These are phyloP conservation scores for Colletotrichum chrysophilum DNA, from an alignment of 2,329 filamentous ascomycete genomes.

Conservation along the genomic window DNA sequence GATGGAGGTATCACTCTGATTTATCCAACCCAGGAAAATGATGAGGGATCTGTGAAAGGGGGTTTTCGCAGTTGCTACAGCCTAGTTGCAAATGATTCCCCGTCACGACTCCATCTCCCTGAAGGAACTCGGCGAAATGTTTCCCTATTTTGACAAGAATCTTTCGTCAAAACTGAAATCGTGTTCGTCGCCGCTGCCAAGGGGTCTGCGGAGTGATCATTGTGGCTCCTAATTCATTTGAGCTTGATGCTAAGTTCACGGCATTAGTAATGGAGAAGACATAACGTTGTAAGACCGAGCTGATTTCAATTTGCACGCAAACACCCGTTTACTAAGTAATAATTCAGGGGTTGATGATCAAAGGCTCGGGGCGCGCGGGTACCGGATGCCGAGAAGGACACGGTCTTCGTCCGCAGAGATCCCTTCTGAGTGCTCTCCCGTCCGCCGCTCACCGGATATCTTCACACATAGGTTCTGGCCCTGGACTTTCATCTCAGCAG, in stretches of 20 bases:
- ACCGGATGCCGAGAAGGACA: accelerated
- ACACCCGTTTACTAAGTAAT: background rate
- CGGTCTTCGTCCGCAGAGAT: accelerated
- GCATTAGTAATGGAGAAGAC: background rate
- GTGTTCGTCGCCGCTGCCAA: accelerated
- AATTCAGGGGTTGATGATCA: accelerated
- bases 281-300: background rate
- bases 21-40: accelerated
- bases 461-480: accelerated
- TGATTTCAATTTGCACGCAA: background rate
- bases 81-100: background rate
- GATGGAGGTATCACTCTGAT: background rate
- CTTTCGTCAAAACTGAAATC: accelerated
- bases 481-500: accelerated
- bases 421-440: background rate
- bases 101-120: background rate
- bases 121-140: background rate
- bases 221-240: background rate
- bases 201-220: accelerated
- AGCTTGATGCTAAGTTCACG: background rate
- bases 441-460: background rate
- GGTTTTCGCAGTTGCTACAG: background rate
- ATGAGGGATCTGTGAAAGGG: background rate
- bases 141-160: background rate
- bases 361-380: background rate